Evolutionary conservation across 2,329 filamentous ascomycete genomes (phyloP), one percentile per base, ranked within the genome.

Genomic region (Ophioceras dolichostomum): DNA sequence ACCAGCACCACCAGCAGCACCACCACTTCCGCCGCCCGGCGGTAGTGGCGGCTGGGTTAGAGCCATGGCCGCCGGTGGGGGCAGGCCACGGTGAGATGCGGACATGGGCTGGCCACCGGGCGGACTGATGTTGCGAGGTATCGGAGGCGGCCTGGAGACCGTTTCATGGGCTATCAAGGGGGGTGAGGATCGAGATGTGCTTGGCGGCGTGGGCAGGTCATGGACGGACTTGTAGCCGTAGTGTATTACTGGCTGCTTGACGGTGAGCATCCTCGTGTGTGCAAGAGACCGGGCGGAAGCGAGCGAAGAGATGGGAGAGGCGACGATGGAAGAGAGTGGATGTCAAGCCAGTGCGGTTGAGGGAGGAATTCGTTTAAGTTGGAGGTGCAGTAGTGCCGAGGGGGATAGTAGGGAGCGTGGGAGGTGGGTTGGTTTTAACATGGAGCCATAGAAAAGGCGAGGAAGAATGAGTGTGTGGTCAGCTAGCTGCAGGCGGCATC

Each of bases 31-130:
- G 19, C 14, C 30, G 17, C 30, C 30, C n/a, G 42, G 45, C 41
- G 34, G 45, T 33, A 40, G 38, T 10, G 44, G 46, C n/a, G 46
- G 34, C 26, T 36, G 34, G 34, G 74, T 64, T 46, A 79, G 59
- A 49, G 70, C 67, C 70, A 81, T 73, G 55, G 73, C 72, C 50
- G 74, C 71, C 59, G 79, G 77, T 40, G 73, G 73, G 55, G 80
- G 80, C 63, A 84, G 62, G 49, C 74, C 75, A 59, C 79, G 74
- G 58, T 79, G 78, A 57, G 76, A 70, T 52, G 70, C 73, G 52
- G 79, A 78, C 79, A 84, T 84, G 57, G 61, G 62, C 61, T 70
- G 64, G 49, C 57, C 56, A 43, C 36, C 34, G 6, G 61, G 57
- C 41, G 68, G 61, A 52, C 66, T 70, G 51, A 63, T 58, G 49